Evolutionary conservation across 1,139 yeast species (phyloP), one percentile per base, ranked within the genome.

Genomic region (Nakaseomyces kungkrabaensis): DNA sequence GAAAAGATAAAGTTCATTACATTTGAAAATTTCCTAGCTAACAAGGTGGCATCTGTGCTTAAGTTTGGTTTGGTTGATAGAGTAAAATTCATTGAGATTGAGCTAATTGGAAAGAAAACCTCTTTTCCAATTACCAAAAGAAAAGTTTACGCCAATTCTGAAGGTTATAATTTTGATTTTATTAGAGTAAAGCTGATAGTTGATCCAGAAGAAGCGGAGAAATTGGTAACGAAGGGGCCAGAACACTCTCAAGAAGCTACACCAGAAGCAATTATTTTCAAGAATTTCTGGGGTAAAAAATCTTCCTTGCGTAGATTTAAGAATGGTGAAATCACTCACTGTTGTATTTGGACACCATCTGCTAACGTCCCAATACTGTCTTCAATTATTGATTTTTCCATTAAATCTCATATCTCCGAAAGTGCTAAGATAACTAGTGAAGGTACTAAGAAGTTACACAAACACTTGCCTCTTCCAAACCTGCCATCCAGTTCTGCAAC

Each of bases 221-320:
- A 82, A 64, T 68, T 86, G 45, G 87, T 92, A 2, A 86, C 95
- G 0, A 85, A 79, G 60, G 98, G 97, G 1, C 97, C 97, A 3
- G 66, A 62, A 43, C 68, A 70, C 47, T 68, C 72, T 4, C 78
- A 77, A 50, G 79, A 78, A 47, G 79, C 76, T 43, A 74, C 72
- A 32, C 81, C 78, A 45, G 81, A 76, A 33, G 81, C 83, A 5
- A 65, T 72, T 7, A 74, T 76, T 50, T 92, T 94, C 70, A 78
- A 87, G 58, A 72, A 79, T 4, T 90, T 92, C 63, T 94, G 98
- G 99, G 97, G 97, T 3, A 65, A 77, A 11, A 82, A 79, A 58
- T 82, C 95, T 0, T 88, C 95, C 13, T 73, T 92, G 52, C 80
- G 99, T 71, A 78, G 95, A 64, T 94, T 90, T 70, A 84, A 82